Base-by-base conservation (phyloP, 371 early-diverging fungal genomes). In the Mucor irregularis region DNA sequence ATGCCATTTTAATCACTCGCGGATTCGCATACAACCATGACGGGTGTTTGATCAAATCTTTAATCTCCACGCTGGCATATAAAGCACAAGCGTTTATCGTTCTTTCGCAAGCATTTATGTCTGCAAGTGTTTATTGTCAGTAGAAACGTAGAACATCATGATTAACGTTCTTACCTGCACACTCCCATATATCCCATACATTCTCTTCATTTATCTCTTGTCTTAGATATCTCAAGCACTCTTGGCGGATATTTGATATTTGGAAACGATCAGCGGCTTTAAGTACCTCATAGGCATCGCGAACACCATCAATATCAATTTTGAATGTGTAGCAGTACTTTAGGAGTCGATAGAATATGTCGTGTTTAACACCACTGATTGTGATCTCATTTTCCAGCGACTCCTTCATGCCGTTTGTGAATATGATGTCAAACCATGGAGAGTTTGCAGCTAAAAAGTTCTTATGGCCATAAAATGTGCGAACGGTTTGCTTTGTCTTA, bases 381-480 rank as follows among this genome's bases (percentile, higher is more conserved):
- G 61, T 66, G 4, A 84, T 78, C 14, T 74, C 69, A 17, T 64
- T 55, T 39, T 84, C 80, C 31, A 51, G 77, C 0, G 82, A 75
- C 49, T 84, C 85, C 13, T 74, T 77, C 85, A 84, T 83, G 22
- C 85, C 85, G 52, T 81, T 84, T 25, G 81, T 74, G 38, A 84
- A 78, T 56, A 84, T 65, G 25, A 78, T 76, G 31, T 77, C 68
- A 34, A 84, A 84, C 53, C 76, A 80, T 4, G 82, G 71, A 13
- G 85, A 84, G 8, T 76, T 61, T 7, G 74, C 71, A 26, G 79
- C 74, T 25, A 84, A 53, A 5, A 83, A 76, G 4, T 69, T 78
- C 50, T 78, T 76, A 51, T 83, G 84, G 5, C 77, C 82, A 48
- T 74, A 68, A 54, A 81, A 78, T 14, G 68, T 31, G n/a, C 57